Evolutionary conservation across 345 rosid species (phyloP).

Genomic region (Camelina neglecta): DNA sequence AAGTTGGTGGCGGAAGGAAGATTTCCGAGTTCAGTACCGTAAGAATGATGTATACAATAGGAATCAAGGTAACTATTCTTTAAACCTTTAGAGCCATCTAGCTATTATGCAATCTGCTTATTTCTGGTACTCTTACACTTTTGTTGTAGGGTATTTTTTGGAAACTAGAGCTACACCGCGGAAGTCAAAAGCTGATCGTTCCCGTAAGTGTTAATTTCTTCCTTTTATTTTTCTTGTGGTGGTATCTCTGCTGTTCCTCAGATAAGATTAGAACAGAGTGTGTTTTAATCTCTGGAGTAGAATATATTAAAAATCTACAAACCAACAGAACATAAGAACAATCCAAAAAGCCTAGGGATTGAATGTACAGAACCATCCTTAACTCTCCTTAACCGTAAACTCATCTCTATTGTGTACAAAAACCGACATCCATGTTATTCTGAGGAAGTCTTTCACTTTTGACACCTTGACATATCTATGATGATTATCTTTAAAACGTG

Average conservation of each 20-base stretch:
- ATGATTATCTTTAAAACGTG: conserved; percentile 41
- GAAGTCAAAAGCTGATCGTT: conserved; percentile 83
- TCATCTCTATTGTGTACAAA: not conserved
- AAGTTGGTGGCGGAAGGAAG: conserved; percentile 94
- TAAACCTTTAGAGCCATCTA: not conserved
- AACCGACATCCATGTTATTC: not conserved
- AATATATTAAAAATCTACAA: not conserved
- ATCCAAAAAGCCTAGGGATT: conserved; percentile 4
- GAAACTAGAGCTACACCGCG: conserved; percentile 87
- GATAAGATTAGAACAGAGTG: not conserved
- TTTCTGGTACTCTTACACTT: not conserved
- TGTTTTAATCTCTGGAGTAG: conserved; percentile 25
- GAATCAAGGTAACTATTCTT: conserved; percentile 67
- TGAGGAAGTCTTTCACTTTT: conserved; percentile 5
- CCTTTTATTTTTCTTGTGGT: not conserved
- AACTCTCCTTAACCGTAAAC: not conserved
- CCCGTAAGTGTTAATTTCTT: conserved; percentile 64
- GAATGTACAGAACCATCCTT: not conserved
- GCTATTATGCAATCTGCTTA: conserved; percentile 24
- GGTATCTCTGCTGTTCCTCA: not conserved
- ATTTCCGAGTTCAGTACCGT: conserved; percentile 81
- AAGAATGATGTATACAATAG: conserved; percentile 77
- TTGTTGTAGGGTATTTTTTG: conserved; percentile 78
- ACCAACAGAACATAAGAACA: not conserved
- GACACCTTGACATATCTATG: conserved; percentile 24